These are phyloP conservation scores for Aspergillus quadrilineatus DNA, from an alignment of 2,329 filamentous ascomycete species.

Conservation along the genomic window DNA sequence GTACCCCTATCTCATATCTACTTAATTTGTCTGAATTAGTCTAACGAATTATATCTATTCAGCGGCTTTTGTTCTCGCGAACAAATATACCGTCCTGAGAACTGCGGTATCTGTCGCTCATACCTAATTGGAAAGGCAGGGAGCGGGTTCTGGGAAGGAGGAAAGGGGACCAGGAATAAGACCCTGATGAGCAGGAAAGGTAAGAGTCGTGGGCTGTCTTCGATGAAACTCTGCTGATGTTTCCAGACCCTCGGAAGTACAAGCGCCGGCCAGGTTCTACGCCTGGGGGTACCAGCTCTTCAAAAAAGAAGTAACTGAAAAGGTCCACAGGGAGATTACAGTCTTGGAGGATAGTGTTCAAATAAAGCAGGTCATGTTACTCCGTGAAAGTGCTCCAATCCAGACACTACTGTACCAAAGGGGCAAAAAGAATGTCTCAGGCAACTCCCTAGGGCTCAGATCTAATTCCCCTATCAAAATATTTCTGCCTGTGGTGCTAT, in stretches of 20 bases:
- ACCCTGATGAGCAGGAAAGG: slow-evolving; percentile 69
- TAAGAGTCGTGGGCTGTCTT: slow-evolving; percentile 23
- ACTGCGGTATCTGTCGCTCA: slow-evolving; percentile 71
- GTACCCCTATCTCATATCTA: no score
- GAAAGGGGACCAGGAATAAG: slow-evolving; percentile 74
- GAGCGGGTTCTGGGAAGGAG: slow-evolving; percentile 82
- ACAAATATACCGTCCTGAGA: slow-evolving; percentile 74
- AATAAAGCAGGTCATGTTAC: no score
- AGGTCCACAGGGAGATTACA: no score
- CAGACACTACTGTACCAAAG: no score
- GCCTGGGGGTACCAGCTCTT: slow-evolving; percentile 28
- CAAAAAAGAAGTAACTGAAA: slow-evolving; percentile 30
- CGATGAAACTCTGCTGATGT: slow-evolving; percentile 8
- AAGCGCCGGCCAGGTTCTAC: slow-evolving; percentile 56
- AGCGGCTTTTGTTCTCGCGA: slow-evolving; percentile 73
- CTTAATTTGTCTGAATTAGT: neutral
- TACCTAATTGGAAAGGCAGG: slow-evolving; percentile 66
- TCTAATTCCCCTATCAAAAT: no score
- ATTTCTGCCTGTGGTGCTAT: no score
- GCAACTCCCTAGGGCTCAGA: no score
- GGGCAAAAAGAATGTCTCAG: no score
- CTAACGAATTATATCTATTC: neutral
- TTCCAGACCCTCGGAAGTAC: slow-evolving; percentile 67
- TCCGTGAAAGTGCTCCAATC: no score
- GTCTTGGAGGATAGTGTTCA: no score